Evolutionary conservation across 2,329 filamentous ascomycete species (phyloP).

Genomic region (Stagonosporopsis tanaceti): DNA sequence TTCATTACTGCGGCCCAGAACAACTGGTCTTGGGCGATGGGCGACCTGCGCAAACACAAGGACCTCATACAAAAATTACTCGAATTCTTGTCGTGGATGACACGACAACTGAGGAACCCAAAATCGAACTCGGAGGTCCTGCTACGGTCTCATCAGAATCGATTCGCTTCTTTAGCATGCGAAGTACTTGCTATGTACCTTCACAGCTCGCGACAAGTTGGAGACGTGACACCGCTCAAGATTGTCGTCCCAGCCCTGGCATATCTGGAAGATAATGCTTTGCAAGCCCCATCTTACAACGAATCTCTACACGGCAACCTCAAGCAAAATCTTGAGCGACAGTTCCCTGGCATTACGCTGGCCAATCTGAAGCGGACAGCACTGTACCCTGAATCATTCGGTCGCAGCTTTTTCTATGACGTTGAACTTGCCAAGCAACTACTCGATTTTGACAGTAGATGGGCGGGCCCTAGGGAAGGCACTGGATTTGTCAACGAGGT

Average conservation of each 20-base stretch:
- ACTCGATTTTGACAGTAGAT: constrained; percentile 78
- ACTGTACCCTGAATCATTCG: constrained; percentile 71
- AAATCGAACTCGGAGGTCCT: constrained; percentile 34
- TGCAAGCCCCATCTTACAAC: constrained; percentile 84
- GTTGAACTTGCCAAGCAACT: constrained; percentile 77
- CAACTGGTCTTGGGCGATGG: constrained; percentile 94
- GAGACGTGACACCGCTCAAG: constrained; percentile 72
- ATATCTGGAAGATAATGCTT: constrained; percentile 81
- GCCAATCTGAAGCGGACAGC: constrained; percentile 80
- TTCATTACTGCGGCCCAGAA: constrained; percentile 91
- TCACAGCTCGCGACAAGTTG: constrained; percentile 81
- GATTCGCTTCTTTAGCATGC: constrained; percentile 79
- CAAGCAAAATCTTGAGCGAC: constrained; percentile 80
- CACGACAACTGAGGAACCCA: constrained; percentile 34
- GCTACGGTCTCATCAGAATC: constrained; percentile 52
- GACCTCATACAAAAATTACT: constrained; percentile 77
- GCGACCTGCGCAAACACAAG: constrained; percentile 76
- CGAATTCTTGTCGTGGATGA: constrained; percentile 67
- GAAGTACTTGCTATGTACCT: constrained; percentile 92
- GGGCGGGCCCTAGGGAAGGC: constrained; percentile 64
- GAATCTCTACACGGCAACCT: constrained; percentile 85
- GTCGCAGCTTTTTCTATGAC: constrained; percentile 84
- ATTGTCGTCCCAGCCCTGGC: constrained; percentile 76
- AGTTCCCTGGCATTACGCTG: constrained; percentile 77
- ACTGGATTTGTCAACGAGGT: constrained; percentile 85